Base-by-base conservation (phyloP, 371 early-diverging fungal genomes). In the Mucor saturninus region DNA sequence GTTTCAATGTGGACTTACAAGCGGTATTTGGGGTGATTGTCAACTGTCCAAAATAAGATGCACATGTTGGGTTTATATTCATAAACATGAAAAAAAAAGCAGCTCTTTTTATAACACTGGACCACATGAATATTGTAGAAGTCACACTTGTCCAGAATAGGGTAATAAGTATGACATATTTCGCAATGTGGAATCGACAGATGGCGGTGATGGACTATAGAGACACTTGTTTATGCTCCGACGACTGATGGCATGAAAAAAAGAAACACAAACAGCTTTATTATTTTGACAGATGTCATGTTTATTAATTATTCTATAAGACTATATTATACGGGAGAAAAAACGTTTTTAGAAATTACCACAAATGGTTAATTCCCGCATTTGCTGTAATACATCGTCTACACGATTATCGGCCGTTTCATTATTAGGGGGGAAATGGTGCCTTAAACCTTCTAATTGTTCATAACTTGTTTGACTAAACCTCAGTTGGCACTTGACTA, bases 311-410 rank as follows among this genome's bases (percentile, higher is more conserved):
- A 51, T 51, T 32, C 9, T 30, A 35, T 35, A 35, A 6, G 35
- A 6, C 4, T 35, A 35, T 35, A 35, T 35, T 6, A 35, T 35
- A 35, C 35, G 35, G 6, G 8, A 26, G 49, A 48, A 26, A 48
- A 32, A 35, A 29, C 21, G 30, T 1, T 30, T 7, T 54, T 80
- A 77, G 64, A 80, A 80, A 61, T 80, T 81, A n/a, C 90, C 89
- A 74, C 95, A 95, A 55, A 97, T 97, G 45, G 89, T 86, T 62
- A 97, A 79, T 56, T 92, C 92, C 31, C 95, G 80, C 92, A 97
- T 93, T 74, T 94, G 92, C 69, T 88, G 86, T 77, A 97, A 76
- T 21, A 93, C 91, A 42, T 86, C 83, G 49, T 93, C 92, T 2
- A 92, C 86, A 50, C 76, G 74, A 26, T 85, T 84, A 58, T 95